Evolutionary conservation across 1,284 basidiomycete species (phyloP).

Genomic region (Peniophora sp.): DNA sequence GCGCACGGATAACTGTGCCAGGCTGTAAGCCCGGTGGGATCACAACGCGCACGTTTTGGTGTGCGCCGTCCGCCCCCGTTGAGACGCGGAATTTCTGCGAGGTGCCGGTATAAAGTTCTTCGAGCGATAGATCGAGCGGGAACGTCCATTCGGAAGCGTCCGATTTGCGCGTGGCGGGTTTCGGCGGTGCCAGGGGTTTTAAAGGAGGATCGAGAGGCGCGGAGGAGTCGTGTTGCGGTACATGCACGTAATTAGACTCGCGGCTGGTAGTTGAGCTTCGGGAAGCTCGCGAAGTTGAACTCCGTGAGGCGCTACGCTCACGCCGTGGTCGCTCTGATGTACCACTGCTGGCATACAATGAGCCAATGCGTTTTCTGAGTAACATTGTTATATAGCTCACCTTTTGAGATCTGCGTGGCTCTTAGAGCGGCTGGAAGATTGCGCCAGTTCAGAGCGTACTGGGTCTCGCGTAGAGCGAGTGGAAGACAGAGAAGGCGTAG

Average conservation of each 20-base stretch:
- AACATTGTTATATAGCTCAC: too few relatives aligned
- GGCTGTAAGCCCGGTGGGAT: slow-evolving; percentile 65
- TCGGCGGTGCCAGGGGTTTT: not conserved
- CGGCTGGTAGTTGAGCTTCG: not conserved
- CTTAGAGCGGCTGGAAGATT: too few relatives aligned
- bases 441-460: too few relatives aligned
- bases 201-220: not conserved
- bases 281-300: too few relatives aligned
- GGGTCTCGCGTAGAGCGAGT: too few relatives aligned
- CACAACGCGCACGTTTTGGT: slow-evolving; percentile 47
- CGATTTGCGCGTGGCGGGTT: not conserved
- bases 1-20: slow-evolving; percentile 76
- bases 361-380: too few relatives aligned
- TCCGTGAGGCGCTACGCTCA: too few relatives aligned
- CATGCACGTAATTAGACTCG: not conserved
- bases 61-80: slow-evolving; percentile 54
- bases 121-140: slow-evolving; percentile 71
- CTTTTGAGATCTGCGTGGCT: too few relatives aligned
- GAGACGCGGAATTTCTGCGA: slow-evolving; percentile 78
- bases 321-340: too few relatives aligned
- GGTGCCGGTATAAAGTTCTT: slow-evolving; percentile 80
- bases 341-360: too few relatives aligned
- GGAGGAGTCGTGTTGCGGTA: not conserved
- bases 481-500: too few relatives aligned
- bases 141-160: slow-evolving; percentile 44